These are phyloP conservation scores for Paramecium primaurelia DNA, from an alignment of 73 alveolate species.

Conservation along the genomic window DNA sequence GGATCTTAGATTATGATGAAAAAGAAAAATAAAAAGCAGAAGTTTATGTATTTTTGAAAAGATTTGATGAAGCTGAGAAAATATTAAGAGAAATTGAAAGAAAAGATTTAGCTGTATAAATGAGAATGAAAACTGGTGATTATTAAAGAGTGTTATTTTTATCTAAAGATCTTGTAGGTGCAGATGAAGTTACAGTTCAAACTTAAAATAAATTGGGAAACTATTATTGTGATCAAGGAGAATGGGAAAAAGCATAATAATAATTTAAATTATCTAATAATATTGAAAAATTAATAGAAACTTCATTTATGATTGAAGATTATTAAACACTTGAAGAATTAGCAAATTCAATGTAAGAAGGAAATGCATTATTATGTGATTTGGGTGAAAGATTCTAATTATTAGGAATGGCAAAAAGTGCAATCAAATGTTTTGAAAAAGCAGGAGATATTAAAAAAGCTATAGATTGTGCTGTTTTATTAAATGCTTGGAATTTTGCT, in stretches of 20 bases:
- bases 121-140: constrained; percentile 95
- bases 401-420: constrained; percentile 94
- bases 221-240: constrained; percentile 74
- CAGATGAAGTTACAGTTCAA: constrained; percentile 85
- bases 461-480: constrained; percentile 96
- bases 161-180: constrained; percentile 88
- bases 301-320: constrained; percentile 88
- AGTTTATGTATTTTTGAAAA: constrained; percentile 54
- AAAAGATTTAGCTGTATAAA: constrained; percentile 91
- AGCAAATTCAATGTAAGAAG: constrained; percentile 84
- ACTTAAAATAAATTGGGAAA: constrained; percentile 83
- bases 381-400: constrained; percentile 93
- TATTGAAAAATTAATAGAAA: constrained; percentile 81
- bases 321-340: constrained; percentile 74
- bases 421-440: constrained; percentile 94
- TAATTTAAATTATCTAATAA: constrained; percentile 81
- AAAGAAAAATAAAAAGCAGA: constrained; percentile 62
- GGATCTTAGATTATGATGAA: constrained; percentile 58
- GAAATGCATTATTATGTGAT: constrained; percentile 75
- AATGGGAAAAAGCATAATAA: constrained; percentile 86
- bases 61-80: constrained; percentile 98
- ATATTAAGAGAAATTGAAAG: constrained; percentile 96
- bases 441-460: constrained; percentile 98
- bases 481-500: constrained; percentile 99
- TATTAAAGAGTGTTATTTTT: constrained; percentile 93